Conservation (phyloP, 495 filamentous ascomycete genomes). For the Aspergillus ellipticus region DNA sequence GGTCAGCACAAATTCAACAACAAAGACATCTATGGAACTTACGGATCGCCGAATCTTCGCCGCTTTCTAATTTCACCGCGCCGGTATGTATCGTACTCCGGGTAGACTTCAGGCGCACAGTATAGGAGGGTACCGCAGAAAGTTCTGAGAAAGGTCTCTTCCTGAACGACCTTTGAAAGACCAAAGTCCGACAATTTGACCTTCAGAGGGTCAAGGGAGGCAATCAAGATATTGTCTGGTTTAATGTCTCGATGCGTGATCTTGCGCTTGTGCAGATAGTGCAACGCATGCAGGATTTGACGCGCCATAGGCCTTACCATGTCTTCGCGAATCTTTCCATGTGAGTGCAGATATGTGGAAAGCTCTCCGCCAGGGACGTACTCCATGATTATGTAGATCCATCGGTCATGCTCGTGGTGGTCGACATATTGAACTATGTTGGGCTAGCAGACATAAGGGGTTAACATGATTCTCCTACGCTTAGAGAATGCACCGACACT, state of each 20-base stretch:
- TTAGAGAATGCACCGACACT: constrained; percentile 26
- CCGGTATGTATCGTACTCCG: constrained; percentile 61
- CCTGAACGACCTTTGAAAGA: constrained; percentile 84
- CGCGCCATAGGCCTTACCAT: constrained; percentile 64
- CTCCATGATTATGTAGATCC: constrained; percentile 96
- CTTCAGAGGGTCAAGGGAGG: constrained; percentile 62
- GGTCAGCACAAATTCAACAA: constrained; percentile 18
- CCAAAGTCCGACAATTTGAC: constrained; percentile 97
- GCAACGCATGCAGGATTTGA: constrained; percentile 76
- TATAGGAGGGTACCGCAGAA: constrained; percentile 96
- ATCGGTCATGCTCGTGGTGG: constrained; percentile 69
- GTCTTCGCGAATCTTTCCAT: constrained; percentile 61
- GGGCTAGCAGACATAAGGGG: constrained; percentile 45
- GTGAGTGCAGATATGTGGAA: constrained; percentile 59
- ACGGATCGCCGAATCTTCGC: constrained; percentile 48
- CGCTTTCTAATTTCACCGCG: constrained; percentile 47
- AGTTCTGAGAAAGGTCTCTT: constrained; percentile 88
- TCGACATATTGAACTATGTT: constrained; percentile 92
- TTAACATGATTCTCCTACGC: constrained; percentile 8
- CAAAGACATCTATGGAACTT: constrained; percentile 16
- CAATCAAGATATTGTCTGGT: constrained; percentile 92
- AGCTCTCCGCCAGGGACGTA: constrained; percentile 83
- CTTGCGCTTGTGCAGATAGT: constrained; percentile 78
- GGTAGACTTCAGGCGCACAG: constrained; percentile 94
- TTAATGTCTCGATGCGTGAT: constrained; percentile 98